These are phyloP conservation scores for Globisporangium barbulae DNA, from an alignment of 352 stramenopile genomes.

Conservation along the genomic window DNA sequence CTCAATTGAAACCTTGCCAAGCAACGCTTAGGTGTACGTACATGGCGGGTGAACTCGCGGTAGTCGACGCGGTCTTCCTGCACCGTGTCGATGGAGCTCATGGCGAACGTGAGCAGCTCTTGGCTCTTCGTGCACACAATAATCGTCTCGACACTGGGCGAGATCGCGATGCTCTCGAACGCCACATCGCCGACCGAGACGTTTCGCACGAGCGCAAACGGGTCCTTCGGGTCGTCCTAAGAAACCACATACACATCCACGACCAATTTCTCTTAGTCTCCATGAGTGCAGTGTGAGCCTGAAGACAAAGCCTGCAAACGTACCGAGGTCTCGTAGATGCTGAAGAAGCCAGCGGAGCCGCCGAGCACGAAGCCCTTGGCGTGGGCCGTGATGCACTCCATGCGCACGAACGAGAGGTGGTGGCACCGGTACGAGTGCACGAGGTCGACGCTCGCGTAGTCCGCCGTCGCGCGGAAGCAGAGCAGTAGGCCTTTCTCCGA, in stretches of 20 bases:
- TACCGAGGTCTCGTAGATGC: conserved; percentile 73
- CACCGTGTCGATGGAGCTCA: conserved; percentile 72
- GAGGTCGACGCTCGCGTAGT: conserved; percentile 56
- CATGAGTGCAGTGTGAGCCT: neutral
- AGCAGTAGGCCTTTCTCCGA: conserved; percentile 68
- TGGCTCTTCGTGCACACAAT: conserved; percentile 65
- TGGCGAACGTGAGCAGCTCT: conserved; percentile 60
- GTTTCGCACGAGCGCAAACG: conserved; percentile 70
- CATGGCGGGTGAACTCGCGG: conserved; percentile 50
- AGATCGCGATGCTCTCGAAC: conserved; percentile 72
- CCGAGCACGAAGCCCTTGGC: conserved; percentile 74
- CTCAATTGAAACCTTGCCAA: neutral
- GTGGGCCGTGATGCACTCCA: conserved; percentile 65
- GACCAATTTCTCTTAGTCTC: neutral
- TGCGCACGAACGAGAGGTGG: conserved; percentile 59
- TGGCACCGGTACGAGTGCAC: conserved; percentile 64
- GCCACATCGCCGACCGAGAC: conserved; percentile 69
- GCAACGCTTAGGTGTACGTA: conserved; percentile 16
- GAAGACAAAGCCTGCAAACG: neutral
- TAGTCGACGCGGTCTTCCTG: conserved; percentile 74
- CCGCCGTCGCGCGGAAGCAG: conserved; percentile 50
- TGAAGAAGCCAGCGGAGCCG: conserved; percentile 70
- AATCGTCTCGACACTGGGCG: conserved; percentile 58
- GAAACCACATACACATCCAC: neutral
- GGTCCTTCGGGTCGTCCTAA: conserved; percentile 75